These are phyloP conservation scores for Backusella tuberculispora DNA, from an alignment of 192 early-diverging fungal species.

Conservation along the genomic window DNA sequence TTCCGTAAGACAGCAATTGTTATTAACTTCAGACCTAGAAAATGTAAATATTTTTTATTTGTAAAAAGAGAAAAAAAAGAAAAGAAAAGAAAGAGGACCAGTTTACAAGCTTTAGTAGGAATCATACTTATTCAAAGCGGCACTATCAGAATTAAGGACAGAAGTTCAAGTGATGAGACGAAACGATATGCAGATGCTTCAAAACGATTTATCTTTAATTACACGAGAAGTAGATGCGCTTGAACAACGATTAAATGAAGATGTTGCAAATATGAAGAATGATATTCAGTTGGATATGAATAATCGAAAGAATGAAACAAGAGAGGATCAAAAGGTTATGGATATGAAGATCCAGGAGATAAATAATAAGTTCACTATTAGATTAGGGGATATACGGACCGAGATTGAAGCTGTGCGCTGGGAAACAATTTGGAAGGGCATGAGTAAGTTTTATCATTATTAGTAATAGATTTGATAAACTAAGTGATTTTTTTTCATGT, in stretches of 20 bases:
- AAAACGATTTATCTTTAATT: conserved; percentile 73
- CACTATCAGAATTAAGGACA: conserved; percentile 79
- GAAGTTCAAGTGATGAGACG: conserved; percentile 76
- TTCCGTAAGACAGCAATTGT: conserved; percentile 39
- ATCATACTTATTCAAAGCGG: conserved; percentile 81
- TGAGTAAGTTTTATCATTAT: conserved; percentile 48
- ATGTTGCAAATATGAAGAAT: conserved; percentile 74
- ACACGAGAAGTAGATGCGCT: conserved; percentile 80
- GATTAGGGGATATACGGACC: conserved; percentile 82
- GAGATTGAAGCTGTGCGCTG: conserved; percentile 88
- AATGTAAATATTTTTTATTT: conserved; percentile 54
- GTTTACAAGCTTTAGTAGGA: conserved; percentile 46
- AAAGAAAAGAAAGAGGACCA: no score
- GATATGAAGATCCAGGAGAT: conserved; percentile 82
- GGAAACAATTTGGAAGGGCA: conserved; percentile 79
- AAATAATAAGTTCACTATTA: conserved; percentile 84
- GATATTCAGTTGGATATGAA: conserved; percentile 93
- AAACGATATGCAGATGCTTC: conserved; percentile 76
- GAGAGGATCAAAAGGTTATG: conserved; percentile 77
- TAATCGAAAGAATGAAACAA: conserved; percentile 82
- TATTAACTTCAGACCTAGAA: conserved; percentile 68
- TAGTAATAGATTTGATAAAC: background rate
- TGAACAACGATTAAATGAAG: conserved; percentile 75
- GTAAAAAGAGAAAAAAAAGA: background rate
- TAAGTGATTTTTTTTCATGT: background rate